phyloP scores from a whole-genome alignment of 495 filamentous ascomycete genomes.

The Penicillium arizonense region DNA sequence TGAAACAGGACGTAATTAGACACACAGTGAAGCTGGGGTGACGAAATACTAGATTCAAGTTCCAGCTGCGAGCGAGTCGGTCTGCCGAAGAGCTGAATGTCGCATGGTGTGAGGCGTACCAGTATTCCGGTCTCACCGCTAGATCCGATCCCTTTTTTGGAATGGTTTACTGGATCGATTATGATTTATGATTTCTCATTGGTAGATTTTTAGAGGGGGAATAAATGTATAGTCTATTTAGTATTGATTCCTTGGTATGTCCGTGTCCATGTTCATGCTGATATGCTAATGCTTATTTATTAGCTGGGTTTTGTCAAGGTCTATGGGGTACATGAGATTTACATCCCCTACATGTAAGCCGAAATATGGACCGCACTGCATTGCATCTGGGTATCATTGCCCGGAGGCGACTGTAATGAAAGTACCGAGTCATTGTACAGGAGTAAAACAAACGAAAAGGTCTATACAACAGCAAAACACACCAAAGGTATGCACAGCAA shows the following conservation, averaged over 20 bases:
- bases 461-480: slow-evolving; percentile 1
- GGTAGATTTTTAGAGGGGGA: neutral
- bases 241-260: neutral
- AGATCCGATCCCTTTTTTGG: neutral
- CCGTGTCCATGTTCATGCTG: neutral
- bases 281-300: neutral
- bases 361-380: neutral
- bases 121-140: slow-evolving; percentile 2
- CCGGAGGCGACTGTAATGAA: neutral
- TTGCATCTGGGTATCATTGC: neutral
- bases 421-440: slow-evolving; percentile 9
- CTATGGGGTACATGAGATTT: neutral
- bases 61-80: neutral
- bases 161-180: neutral
- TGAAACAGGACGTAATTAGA: too few species aligned
- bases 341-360: neutral
- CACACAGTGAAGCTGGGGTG: too few species aligned
- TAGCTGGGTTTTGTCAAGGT: too few species aligned
- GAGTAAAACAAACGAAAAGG: neutral
- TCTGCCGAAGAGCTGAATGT: neutral
- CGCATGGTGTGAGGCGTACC: neutral
- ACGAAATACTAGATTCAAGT: neutral
- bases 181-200: neutral
- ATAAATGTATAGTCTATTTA: neutral
- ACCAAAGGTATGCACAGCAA: neutral